These are phyloP conservation scores for Neurospora sp. DNA, from an alignment of 495 filamentous ascomycete genomes.

Conservation along the genomic window DNA sequence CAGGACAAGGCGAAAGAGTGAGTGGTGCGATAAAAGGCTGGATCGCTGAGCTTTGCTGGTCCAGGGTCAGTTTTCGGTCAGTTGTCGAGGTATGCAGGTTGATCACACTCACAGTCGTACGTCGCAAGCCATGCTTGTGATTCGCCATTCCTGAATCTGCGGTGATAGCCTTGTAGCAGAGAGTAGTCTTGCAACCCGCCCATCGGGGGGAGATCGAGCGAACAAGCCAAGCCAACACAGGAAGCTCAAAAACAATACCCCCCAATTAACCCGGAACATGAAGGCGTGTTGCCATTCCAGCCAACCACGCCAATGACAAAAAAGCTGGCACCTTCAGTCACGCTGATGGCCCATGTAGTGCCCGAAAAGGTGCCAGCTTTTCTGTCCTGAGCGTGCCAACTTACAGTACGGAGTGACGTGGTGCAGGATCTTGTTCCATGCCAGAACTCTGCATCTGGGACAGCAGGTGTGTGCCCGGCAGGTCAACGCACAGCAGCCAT, in stretches of 20 bases:
- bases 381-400: background rate
- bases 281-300: background rate
- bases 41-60: background rate
- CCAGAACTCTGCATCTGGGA: background rate
- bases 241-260: background rate
- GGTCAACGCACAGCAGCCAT: too few species aligned
- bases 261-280: background rate
- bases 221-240: background rate
- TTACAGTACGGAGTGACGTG: too few species aligned
- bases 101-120: background rate
- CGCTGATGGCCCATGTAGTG: too few species aligned
- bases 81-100: background rate
- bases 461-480: too few species aligned
- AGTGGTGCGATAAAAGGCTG: background rate
- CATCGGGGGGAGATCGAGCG: too few species aligned
- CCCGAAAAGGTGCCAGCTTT: too few species aligned
- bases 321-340: too few species aligned
- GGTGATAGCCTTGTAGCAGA: background rate
- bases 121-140: background rate
- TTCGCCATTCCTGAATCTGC: background rate
- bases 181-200: background rate
- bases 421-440: background rate
- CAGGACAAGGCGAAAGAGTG: conserved; percentile 16
- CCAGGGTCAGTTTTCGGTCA: background rate
- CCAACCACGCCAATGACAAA: too few species aligned